Evolutionary conservation across 176 grass and related monocot species (phyloP).

Genomic region (Thalia dealbata): DNA sequence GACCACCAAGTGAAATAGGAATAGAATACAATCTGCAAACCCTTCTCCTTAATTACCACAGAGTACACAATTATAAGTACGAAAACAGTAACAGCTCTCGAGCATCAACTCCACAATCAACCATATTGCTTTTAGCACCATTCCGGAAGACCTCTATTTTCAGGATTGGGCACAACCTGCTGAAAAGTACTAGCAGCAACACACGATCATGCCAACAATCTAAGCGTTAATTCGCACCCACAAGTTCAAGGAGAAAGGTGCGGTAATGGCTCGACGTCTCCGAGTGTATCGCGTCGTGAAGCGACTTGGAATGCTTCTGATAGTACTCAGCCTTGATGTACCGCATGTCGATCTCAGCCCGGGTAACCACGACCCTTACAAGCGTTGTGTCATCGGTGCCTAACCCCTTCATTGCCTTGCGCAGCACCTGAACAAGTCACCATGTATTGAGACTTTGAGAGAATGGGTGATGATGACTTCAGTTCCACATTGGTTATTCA

Average conservation of each 20-base stretch:
- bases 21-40: too few species aligned
- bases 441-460: too few species aligned
- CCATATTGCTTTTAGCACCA: too few species aligned
- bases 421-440: slow-evolving; percentile 42
- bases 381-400: slow-evolving; percentile 78
- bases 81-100: too few species aligned
- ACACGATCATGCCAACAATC: neutral
- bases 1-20: too few species aligned
- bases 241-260: slow-evolving; percentile 77
- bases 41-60: too few species aligned
- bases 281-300: slow-evolving; percentile 66
- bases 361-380: slow-evolving; percentile 63
- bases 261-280: slow-evolving; percentile 83
- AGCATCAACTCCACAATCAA: too few species aligned
- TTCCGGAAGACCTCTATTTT: too few species aligned
- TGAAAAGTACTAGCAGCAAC: neutral
- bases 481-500: neutral
- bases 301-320: slow-evolving; percentile 60
- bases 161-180: too few species aligned
- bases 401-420: slow-evolving; percentile 89
- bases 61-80: too few species aligned
- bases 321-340: slow-evolving; percentile 86
- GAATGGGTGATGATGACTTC: neutral
- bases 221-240: slow-evolving; percentile 30
- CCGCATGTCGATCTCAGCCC: slow-evolving; percentile 97